phyloP scores from a whole-genome alignment of 2,329 filamentous ascomycete species.

The Ophiostoma montium region DNA sequence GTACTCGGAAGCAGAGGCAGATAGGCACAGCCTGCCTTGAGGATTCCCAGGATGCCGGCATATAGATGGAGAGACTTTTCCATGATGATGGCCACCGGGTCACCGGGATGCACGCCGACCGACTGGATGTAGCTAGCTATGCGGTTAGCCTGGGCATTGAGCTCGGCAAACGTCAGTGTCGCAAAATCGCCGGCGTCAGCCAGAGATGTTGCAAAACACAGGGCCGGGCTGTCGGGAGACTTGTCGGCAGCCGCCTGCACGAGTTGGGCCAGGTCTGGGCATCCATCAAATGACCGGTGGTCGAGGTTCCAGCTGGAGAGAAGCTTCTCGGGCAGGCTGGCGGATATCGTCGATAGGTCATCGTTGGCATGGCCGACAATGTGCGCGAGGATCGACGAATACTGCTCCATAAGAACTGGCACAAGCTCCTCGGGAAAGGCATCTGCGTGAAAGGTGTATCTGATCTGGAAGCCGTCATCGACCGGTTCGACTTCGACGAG shows the following conservation, averaged over 20 bases:
- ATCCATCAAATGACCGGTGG: constrained; percentile 20
- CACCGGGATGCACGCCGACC: constrained; percentile 35
- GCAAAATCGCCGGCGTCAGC: constrained; percentile 17
- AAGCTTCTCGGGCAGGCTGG: constrained; percentile 18
- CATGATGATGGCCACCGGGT: constrained; percentile 63
- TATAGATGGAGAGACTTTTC: constrained; percentile 76
- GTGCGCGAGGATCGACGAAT: constrained; percentile 34
- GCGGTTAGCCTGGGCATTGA: constrained; percentile 57
- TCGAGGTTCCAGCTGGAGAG: constrained; percentile 36
- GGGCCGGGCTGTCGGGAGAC: constrained; percentile 41
- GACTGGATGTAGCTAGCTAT: constrained; percentile 49
- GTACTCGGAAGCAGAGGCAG: constrained; percentile 66
- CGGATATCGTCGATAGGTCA: constrained; percentile 15
- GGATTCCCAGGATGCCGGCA: constrained; percentile 64
- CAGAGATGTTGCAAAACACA: constrained; percentile 47
- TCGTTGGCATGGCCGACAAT: constrained; percentile 17
- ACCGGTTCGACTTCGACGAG: constrained; percentile 63
- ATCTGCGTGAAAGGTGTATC: constrained; percentile 33
- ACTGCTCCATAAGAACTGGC: constrained; percentile 42
- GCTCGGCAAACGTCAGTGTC: constrained; percentile 47
- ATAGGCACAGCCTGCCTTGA: constrained; percentile 73
- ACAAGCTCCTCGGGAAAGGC: constrained; percentile 41
- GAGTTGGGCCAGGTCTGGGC: constrained; percentile 31
- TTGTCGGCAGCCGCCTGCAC: constrained; percentile 39
- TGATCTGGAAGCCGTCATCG: constrained; percentile 23